Base-by-base conservation (phyloP, 208 protist genomes). In the Wallacemonas sp. region DNA sequence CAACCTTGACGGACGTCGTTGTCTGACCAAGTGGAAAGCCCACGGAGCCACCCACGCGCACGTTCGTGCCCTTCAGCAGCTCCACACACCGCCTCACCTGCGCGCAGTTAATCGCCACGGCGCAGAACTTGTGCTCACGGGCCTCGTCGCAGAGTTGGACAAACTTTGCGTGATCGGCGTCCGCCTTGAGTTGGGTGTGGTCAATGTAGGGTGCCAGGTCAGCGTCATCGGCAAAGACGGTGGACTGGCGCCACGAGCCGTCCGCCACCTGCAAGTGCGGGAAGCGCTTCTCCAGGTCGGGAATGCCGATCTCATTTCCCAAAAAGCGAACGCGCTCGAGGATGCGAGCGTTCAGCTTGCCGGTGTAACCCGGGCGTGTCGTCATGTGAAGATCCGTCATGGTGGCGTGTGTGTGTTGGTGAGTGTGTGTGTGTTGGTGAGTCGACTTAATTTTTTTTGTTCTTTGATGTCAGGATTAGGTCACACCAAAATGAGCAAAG, bases 1-100 rank as follows among this genome's bases (percentile, higher is more conserved):
- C 75, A 1, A 69, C 87, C 71, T 98, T 98, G 41, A 85, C 73
- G 10, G 66, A 63, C 0, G 87, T 66, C 0, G 75, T 89, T 63
- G 78, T 92, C 48, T 93, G 79, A 3, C 97, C 97, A n/a, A 98
- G 82, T 0, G 97, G 97, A 66, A 98, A 98, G 19, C 95, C 94
- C 60, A 87, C 83, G 0, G 92, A 85, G 38, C 64, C 72, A 30
- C 79, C 86, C 3, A 95, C 76, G 4, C 68, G 59, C 26, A 98
- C 84, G 1, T 29, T 64, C 19, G 68, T 81, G 32, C 65, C 80
- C 13, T 65, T 37, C 32, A 98, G 62, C 50, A 72, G 37, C 22
- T 82, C 55, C 15, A 39, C 48, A 44, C 78, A 92, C n/a, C 68
- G 34, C 1, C 65, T 54, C 36, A 96, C 93, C 33, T 76, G 77